Conservation (phyloP, 805 yeast species). For the Nakazawaea ishiwadae region DNA sequence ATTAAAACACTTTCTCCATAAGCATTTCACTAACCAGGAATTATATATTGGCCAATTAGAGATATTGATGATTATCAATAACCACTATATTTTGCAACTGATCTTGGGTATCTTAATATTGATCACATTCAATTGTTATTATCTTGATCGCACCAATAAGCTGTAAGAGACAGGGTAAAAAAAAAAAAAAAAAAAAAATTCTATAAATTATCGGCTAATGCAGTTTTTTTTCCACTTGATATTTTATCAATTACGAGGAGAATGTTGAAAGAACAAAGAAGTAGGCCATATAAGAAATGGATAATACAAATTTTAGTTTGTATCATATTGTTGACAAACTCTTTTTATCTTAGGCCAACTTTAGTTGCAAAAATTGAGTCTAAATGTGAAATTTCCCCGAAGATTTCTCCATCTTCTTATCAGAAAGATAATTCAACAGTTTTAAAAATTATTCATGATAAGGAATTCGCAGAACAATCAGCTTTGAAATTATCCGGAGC, state of each 20-base stretch:
- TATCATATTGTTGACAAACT: not conserved
- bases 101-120: not conserved
- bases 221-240: too few relatives aligned
- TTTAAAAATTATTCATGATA: conserved; percentile 29
- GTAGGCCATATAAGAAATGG: too few relatives aligned
- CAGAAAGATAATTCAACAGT: conserved; percentile 27
- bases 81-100: not conserved
- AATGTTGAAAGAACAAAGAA: too few relatives aligned
- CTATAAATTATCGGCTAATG: not conserved
- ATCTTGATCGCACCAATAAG: too few relatives aligned
- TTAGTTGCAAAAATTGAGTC: conserved; percentile 1
- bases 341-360: not conserved
- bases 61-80: not conserved
- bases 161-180: not conserved
- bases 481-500: conserved; percentile 42
- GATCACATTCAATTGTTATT: not conserved
- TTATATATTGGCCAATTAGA: not conserved
- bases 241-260: too few relatives aligned
- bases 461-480: conserved; percentile 28
- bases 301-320: not conserved
- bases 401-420: conserved; percentile 22
- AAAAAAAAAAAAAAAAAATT: too few relatives aligned
- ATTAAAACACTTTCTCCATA: not conserved
- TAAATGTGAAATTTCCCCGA: conserved; percentile 19
- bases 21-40: not conserved